Evolutionary conservation across 805 yeast species (phyloP), one percentile per base, ranked within the genome.

Genomic region (Cyberlindnera mrakii): DNA sequence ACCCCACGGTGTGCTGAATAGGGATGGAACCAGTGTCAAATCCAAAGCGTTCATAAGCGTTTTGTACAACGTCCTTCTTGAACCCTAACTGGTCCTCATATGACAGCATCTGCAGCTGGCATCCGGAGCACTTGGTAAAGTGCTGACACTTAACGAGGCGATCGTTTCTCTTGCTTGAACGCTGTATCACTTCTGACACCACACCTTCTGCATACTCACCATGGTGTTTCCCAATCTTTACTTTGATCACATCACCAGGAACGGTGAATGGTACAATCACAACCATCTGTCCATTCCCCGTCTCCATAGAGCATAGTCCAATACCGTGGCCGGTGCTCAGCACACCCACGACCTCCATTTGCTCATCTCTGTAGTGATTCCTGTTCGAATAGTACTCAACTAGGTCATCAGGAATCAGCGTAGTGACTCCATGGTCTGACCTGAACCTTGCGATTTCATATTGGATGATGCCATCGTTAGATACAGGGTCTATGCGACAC

Each of bases 121-220:
- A 90, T 2, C 98, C 98, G 1, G 95, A 85, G 59, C 97, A 90
- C 48, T 77, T 75, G 6, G 90, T 90, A 65, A 90, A 91, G 65
- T 91, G 87, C 50, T 76, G 71, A 50, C 77, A 76, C 40, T 78
- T 75, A 38, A 85, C 71, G 6, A 67, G 56, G 45, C 80, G 79
- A 47, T 86, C 72, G 20, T 77, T 63, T 49, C 86, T 56, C 70
- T 60, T 30, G 34, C 50, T 2, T 44, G 83, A 71, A 2, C 68
- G 52, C 49, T 59, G 39, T 4, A 67, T 48, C 3, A 87, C 72
- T 23, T 69, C 62, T 11, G 85, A 55, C 37, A 89, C 62, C 57
- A 88, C 96, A 7, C 85, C 74, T 55, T 85, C 93, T 34, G 78
- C 85, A 60, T 78, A 82, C 31, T 64, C 62, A 16, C 85, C 82